Evolutionary conservation across 371 early-diverging fungal species (phyloP).

Genomic region (Mucor racemosus): DNA sequence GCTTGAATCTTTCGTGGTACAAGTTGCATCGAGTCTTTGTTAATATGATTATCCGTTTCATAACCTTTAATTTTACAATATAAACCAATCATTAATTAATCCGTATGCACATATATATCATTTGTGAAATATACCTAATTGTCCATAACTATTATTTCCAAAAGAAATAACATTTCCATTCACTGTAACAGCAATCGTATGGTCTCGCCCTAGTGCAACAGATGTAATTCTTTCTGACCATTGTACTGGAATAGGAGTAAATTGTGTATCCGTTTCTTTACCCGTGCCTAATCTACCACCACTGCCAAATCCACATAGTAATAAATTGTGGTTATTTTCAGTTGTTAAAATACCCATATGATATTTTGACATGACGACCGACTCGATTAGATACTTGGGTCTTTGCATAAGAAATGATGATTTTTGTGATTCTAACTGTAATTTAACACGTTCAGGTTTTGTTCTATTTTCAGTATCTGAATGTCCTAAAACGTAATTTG

Average conservation of each 20-base stretch:
- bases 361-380: constrained; percentile 69
- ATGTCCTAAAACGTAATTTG: constrained; percentile 73
- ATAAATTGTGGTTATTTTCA: constrained; percentile 50
- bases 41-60: constrained; percentile 34
- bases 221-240: constrained; percentile 56
- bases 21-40: constrained; percentile 49
- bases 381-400: constrained; percentile 40
- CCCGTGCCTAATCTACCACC: constrained; percentile 76
- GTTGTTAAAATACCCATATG: constrained; percentile 69
- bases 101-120: not conserved
- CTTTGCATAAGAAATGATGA: constrained; percentile 29
- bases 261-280: constrained; percentile 56
- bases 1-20: constrained; percentile 63
- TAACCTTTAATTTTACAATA: constrained; percentile 39
- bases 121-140: constrained; percentile 56
- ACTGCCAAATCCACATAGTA: constrained; percentile 74
- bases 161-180: constrained; percentile 58
- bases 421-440: constrained; percentile 45
- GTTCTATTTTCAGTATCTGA: constrained; percentile 68
- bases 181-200: constrained; percentile 67
- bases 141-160: constrained; percentile 70
- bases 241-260: constrained; percentile 54
- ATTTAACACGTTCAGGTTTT: constrained; percentile 67
- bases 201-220: constrained; percentile 75
- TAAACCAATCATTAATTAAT: constrained; percentile 3